Conservation (phyloP, 2,329 filamentous ascomycete genomes). For the Hymenoscyphus repandus region DNA sequence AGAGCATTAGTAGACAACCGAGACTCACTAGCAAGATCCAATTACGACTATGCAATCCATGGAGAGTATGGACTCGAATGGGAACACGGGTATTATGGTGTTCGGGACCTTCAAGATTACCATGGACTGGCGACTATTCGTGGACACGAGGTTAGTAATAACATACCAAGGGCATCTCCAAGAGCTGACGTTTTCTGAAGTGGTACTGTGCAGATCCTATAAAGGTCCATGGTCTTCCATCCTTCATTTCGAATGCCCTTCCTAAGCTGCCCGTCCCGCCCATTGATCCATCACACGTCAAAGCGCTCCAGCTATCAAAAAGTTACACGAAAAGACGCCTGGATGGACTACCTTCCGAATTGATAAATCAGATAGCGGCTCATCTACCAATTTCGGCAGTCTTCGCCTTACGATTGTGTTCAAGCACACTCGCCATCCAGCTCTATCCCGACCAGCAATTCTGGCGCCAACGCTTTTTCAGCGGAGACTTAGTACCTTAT, state of each 20-base stretch:
- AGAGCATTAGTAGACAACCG: neutral
- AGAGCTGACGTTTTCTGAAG: neutral
- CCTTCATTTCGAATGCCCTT: neutral
- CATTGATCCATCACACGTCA: too few relatives aligned
- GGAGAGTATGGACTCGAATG: neutral
- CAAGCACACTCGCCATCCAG: neutral
- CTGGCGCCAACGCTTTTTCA: neutral
- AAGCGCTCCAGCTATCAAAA: too few relatives aligned
- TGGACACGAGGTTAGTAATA: too few relatives aligned
- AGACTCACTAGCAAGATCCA: neutral
- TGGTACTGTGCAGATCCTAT: neutral
- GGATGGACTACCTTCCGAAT: neutral
- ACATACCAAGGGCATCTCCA: too few relatives aligned
- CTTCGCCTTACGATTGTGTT: neutral
- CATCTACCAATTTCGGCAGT: neutral
- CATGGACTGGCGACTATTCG: neutral
- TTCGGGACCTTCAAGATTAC: neutral
- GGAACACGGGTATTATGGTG: neutral
- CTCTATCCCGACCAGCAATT: neutral
- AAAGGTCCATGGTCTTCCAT: neutral
- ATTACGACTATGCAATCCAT: neutral
- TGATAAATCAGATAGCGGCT: neutral
- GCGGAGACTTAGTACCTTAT: neutral
- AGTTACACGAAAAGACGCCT: neutral
- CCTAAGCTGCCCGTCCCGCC: neutral